Evolutionary conservation across 1,284 basidiomycete species (phyloP), one percentile per base, ranked within the genome.

Genomic region (Hemileia vastatrix): DNA sequence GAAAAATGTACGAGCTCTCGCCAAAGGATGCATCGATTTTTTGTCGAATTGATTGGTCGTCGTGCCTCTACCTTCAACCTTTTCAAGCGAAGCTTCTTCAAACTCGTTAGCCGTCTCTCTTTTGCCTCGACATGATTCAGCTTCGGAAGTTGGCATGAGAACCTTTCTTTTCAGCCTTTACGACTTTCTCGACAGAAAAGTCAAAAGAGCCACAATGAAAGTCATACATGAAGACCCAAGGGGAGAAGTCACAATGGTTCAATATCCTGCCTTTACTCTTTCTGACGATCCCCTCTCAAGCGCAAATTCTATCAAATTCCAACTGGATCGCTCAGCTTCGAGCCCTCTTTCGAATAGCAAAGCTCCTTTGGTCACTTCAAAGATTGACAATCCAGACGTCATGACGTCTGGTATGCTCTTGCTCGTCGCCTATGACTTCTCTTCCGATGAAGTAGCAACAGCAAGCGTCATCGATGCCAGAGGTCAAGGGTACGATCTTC

Each of bases 381-480:
- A 32, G 2, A 23, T n/a, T 15, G 24, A 31, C 9, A 19, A 27
- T 1, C 31, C 56, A 18, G 64, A 64, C 23, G 57, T 64, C 6
- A 9, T 67, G n/a, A 66, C 67, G 6, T 63, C 59, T n/a, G 48
- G 56, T 4, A 43, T 69, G 48, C 8, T 70, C 19, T 54, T 71
- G 45, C 70, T 70, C 43, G 55, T 70, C 11, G 51, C 50, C 33
- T 71, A 68, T 40, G 50, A 55, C 31, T 36, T 60, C 2, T 19
- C 31, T 2, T 40, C 18, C 6, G 61, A 59, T 15, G 63, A 43
- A 9, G 8, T 68, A 15, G 62, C 66, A 8, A 45, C 68, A 43
- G 61, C 69, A 32, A 68, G 66, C 36, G 58, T 65, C 24, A 65
- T 72, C 11, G 71, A 72, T 57, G 68, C 68, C 33, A 59, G 64